phyloP scores from a whole-genome alignment of 805 yeast genomes.

The Wickerhamiella musiphila region DNA sequence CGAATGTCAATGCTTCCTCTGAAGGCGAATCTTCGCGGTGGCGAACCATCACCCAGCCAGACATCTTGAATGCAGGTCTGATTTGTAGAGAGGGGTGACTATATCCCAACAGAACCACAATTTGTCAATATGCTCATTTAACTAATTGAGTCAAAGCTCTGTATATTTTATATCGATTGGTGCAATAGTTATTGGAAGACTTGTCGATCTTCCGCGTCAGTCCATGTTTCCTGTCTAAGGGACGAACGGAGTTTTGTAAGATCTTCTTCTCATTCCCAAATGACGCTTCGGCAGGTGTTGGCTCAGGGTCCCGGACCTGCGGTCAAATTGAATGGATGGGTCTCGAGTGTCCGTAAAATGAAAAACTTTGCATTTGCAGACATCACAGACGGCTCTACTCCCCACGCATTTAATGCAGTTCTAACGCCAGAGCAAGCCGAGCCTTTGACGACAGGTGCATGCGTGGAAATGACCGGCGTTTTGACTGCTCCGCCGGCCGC shows the following conservation, averaged over 20 bases:
- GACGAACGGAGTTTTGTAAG: too few species aligned
- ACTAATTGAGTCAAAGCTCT: too few species aligned
- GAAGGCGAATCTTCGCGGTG: constrained; percentile 1
- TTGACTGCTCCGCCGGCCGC: constrained; percentile 30
- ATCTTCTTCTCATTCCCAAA: too few species aligned
- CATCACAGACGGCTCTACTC: constrained; percentile 58
- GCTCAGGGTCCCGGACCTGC: constrained; percentile 12
- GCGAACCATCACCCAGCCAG: constrained; percentile 3
- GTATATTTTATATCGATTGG: too few species aligned
- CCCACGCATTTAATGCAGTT: constrained; percentile 37
- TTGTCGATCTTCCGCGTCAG: too few species aligned
- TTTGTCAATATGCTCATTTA: too few species aligned
- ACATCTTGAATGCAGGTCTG: background rate
- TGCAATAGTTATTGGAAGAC: too few species aligned
- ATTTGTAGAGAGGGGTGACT: background rate
- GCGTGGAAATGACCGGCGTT: constrained; percentile 28
- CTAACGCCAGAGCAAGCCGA: constrained; percentile 19
- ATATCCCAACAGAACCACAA: background rate
- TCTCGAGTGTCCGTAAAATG: constrained; percentile 51
- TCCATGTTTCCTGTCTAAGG: too few species aligned
- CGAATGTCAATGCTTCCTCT: constrained; percentile 3
- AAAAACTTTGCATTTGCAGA: constrained; percentile 71
- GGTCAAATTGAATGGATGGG: constrained; percentile 50
- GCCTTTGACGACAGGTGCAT: constrained; percentile 28
- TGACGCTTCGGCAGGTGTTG: constrained; percentile 2